Percentiles rank a stretch among this genome's conserved stretches.
Conservation (phyloP, 2,329 filamentous ascomycete species). For the Fusarium dimerum region DNA sequence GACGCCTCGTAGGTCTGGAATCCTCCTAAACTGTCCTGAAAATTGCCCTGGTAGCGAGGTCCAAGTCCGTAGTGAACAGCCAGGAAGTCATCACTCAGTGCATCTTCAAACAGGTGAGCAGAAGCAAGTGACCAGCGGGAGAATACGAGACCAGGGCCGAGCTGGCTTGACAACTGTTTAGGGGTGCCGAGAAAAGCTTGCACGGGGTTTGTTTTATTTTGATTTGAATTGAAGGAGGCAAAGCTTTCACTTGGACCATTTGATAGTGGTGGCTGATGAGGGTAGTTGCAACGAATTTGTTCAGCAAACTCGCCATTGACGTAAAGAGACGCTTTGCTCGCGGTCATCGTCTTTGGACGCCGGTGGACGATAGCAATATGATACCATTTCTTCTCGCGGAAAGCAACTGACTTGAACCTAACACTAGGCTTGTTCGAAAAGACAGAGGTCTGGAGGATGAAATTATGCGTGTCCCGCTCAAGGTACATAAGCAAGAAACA, state of each 20-base stretch:
- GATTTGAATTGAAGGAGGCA: conserved; percentile 64
- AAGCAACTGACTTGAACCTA: conserved; percentile 82
- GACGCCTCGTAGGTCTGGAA: conserved; percentile 97
- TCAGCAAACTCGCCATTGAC: conserved; percentile 93
- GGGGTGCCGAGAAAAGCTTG: conserved; percentile 95
- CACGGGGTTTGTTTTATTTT: conserved; percentile 65
- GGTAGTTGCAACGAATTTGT: conserved; percentile 87
- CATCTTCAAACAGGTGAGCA: conserved; percentile 84
- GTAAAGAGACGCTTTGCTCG: conserved; percentile 83
- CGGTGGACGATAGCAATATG: conserved; percentile 89
- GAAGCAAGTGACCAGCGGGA: conserved; percentile 90
- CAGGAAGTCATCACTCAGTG: conserved; percentile 86
- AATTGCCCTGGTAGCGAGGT: conserved; percentile 90
- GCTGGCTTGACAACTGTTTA: conserved; percentile 75
- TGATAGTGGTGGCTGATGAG: conserved; percentile 68
- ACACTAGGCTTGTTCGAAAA: conserved; percentile 84
- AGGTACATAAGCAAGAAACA: conserved; percentile 94
- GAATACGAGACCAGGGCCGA: conserved; percentile 71
- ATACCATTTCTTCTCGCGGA: conserved; percentile 82
- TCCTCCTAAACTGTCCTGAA: conserved; percentile 92
- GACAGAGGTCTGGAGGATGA: conserved; percentile 95
- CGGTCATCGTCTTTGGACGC: conserved; percentile 70
- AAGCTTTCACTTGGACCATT: conserved; percentile 67
- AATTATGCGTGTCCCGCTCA: conserved; percentile 88
- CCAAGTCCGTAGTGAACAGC: conserved; percentile 90